Evolutionary conservation across 2,329 filamentous ascomycete species (phyloP).

Genomic region (Colletotrichum costaricense): DNA sequence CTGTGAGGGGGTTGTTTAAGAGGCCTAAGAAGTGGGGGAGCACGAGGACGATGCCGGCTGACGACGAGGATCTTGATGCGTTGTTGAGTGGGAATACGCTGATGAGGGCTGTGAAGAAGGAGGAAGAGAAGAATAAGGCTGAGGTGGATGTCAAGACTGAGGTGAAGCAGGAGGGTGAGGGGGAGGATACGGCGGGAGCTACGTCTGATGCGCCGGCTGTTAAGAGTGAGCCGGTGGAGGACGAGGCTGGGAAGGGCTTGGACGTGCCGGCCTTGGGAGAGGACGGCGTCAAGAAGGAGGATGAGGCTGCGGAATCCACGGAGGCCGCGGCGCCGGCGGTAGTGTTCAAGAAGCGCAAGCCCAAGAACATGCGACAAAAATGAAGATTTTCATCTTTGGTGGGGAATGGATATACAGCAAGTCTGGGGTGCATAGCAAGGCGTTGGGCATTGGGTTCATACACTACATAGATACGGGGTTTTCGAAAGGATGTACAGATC

Average conservation of each 20-base stretch:
- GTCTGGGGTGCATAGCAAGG: constrained; percentile 19
- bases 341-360: constrained; percentile 84
- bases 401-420: not conserved
- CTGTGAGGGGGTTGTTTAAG: constrained; percentile 69
- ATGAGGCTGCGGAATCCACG: constrained; percentile 40
- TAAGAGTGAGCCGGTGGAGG: constrained; percentile 52
- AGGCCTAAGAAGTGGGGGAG: constrained; percentile 65
- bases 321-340: constrained; percentile 56
- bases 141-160: constrained; percentile 37
- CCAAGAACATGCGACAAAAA: constrained; percentile 72
- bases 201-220: constrained; percentile 43
- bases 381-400: constrained; percentile 41
- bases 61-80: constrained; percentile 71
- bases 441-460: not conserved
- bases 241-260: constrained; percentile 33
- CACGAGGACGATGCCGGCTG: constrained; percentile 60
- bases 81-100: constrained; percentile 58
- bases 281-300: constrained; percentile 55
- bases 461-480: not conserved
- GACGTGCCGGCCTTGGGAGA: constrained; percentile 14
- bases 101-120: constrained; percentile 44
- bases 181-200: constrained; percentile 41
- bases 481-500: not conserved
- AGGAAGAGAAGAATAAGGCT: constrained; percentile 44
- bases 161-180: constrained; percentile 42